A percentile compares a stretch with the other conserved stretches of the same genome.
These are phyloP conservation scores for Alliaria petiolata DNA, from an alignment of 345 rosid genomes.

Conservation along the genomic window DNA sequence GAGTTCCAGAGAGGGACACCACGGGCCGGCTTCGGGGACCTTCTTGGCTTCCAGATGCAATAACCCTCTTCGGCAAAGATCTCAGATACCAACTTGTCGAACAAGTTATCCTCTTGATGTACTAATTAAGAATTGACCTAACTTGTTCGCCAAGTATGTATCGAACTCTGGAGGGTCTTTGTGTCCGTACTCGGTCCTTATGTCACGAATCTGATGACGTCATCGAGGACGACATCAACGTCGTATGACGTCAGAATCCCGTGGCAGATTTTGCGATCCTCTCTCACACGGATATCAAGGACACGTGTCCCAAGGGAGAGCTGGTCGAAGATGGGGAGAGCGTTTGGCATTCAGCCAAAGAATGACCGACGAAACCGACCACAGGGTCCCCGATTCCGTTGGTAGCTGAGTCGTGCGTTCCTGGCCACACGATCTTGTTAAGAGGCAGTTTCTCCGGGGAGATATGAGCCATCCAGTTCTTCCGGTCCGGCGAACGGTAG, in stretches of 20 bases:
- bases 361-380: slow-evolving; percentile 41
- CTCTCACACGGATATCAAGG: slow-evolving; percentile 68
- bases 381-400: slow-evolving; percentile 64
- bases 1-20: slow-evolving; percentile 65
- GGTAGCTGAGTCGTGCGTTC: slow-evolving; percentile 90
- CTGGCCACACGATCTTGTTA: slow-evolving; percentile 84
- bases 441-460: slow-evolving; percentile 42
- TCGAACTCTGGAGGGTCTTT: slow-evolving; percentile 73
- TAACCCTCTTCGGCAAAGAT: slow-evolving; percentile 69
- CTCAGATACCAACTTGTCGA: slow-evolving; percentile 50
- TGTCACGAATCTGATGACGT: slow-evolving; percentile 59
- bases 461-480: slow-evolving; percentile 65
- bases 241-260: slow-evolving; percentile 58
- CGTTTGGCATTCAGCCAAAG: slow-evolving; percentile 80
- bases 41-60: slow-evolving; percentile 87
- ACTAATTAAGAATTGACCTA: slow-evolving; percentile 64
- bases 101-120: slow-evolving; percentile 58
- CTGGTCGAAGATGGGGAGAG: slow-evolving; percentile 63
- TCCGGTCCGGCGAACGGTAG: slow-evolving; percentile 53
- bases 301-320: slow-evolving; percentile 64
- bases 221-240: slow-evolving; percentile 58
- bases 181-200: slow-evolving; percentile 79
- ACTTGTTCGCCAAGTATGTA: slow-evolving; percentile 50
- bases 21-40: slow-evolving; percentile 48
- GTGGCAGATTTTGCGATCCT: slow-evolving; percentile 66